These are phyloP conservation scores for Lentinula detonsa DNA, from an alignment of 768 basidiomycete genomes.

Conservation along the genomic window DNA sequence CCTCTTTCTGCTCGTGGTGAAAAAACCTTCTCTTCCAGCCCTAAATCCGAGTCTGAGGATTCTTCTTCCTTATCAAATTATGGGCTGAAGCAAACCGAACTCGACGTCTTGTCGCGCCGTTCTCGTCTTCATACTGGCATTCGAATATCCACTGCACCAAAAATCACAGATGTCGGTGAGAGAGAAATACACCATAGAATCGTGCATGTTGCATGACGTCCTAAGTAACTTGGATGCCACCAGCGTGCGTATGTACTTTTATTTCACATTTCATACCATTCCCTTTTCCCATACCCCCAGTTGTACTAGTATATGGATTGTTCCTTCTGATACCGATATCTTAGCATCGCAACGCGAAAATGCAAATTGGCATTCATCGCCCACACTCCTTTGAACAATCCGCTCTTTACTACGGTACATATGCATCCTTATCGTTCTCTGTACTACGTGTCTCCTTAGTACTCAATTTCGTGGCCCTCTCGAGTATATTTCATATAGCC, in stretches of 20 bases:
- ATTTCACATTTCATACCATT: not conserved
- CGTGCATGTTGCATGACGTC: slow-evolving; percentile 6
- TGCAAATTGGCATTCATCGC: not conserved
- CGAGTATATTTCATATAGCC: not conserved
- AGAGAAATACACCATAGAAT: not conserved
- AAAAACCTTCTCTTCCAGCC: slow-evolving; percentile 32
- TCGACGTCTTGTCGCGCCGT: slow-evolving; percentile 22
- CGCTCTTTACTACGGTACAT: not conserved
- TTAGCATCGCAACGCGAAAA: not conserved
- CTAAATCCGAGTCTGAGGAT: slow-evolving; percentile 27
- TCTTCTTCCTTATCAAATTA: slow-evolving; percentile 9
- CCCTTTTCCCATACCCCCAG: not conserved
- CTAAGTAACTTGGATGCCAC: not conserved
- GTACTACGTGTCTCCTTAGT: not conserved
- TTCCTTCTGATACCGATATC: not conserved
- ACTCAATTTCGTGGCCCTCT: not conserved
- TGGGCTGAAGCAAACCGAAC: slow-evolving; percentile 18
- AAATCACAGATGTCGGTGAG: slow-evolving; percentile 22
- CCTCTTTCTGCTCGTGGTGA: slow-evolving; percentile 38
- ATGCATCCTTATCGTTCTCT: not conserved
- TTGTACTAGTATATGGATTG: not conserved
- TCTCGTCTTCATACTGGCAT: slow-evolving; percentile 34
- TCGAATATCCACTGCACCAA: slow-evolving; percentile 37
- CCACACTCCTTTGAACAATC: not conserved
- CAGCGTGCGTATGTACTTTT: not conserved